Evolutionary conservation across 805 yeast genomes (phyloP).

Genomic region (Yamadazyma sp.): DNA sequence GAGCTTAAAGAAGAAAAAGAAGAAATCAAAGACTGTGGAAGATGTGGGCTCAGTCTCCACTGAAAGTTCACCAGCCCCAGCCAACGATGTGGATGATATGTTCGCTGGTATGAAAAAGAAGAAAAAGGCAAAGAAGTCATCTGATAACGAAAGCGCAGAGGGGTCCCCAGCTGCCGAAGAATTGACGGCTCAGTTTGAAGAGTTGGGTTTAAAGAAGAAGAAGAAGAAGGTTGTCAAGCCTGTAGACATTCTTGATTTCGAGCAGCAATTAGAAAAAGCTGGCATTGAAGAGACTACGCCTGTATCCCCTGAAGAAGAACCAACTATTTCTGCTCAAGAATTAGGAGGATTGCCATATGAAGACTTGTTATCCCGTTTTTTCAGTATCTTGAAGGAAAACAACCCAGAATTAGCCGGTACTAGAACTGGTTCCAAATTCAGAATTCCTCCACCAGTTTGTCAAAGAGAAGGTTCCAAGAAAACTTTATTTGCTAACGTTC

Average conservation of each 20-base stretch:
- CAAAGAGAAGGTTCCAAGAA: constrained; percentile 97
- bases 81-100: constrained; percentile 51
- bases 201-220: constrained; percentile 59
- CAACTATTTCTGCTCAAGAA: constrained; percentile 26
- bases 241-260: constrained; percentile 74
- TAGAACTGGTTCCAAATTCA: constrained; percentile 84
- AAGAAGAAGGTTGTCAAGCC: constrained; percentile 70
- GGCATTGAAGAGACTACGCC: constrained; percentile 60
- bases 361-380: constrained; percentile 79
- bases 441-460: constrained; percentile 96
- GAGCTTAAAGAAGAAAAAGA: constrained; percentile 76
- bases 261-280: constrained; percentile 84
- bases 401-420: constrained; percentile 99
- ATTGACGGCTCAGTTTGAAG: constrained; percentile 38
- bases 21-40: constrained; percentile 40
- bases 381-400: constrained; percentile 79
- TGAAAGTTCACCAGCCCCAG: constrained; percentile 26
- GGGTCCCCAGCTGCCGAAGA: constrained; percentile 30
- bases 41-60: constrained; percentile 37
- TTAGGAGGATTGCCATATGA: constrained; percentile 69
- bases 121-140: constrained; percentile 63
- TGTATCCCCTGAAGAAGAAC: constrained; percentile 27
- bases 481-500: constrained; percentile 93
- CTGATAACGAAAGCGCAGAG: constrained; percentile 24
- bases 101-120: constrained; percentile 74